A percentile compares a stretch with the other conserved stretches of the same genome.
phyloP scores from a whole-genome alignment of 306 rosid genomes.

The Cotoneaster glaucophyllus region DNA sequence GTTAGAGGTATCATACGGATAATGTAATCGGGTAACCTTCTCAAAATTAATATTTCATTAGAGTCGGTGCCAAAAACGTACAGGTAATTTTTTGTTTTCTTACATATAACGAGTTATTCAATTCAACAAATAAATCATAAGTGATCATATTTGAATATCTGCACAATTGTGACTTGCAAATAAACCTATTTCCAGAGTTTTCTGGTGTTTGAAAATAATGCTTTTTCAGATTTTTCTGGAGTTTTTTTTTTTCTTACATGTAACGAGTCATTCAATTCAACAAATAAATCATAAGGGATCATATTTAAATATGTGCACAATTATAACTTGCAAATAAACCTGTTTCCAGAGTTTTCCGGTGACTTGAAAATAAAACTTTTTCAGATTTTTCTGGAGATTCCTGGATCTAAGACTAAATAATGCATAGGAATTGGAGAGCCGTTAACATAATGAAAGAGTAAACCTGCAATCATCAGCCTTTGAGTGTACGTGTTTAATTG shows the following conservation, averaged over 20 bases:
- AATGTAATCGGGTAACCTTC: too few species aligned
- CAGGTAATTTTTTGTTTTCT: too few species aligned
- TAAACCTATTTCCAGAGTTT: too few species aligned
- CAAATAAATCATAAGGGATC: neutral
- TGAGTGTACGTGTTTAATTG: neutral
- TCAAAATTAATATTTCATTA: too few species aligned
- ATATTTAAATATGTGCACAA: too few species aligned
- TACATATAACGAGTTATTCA: too few species aligned
- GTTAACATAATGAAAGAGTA: neutral
- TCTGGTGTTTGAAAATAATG: neutral
- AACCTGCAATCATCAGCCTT: neutral
- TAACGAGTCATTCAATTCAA: too few species aligned
- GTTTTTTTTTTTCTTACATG: neutral
- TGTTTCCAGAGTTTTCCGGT: neutral
- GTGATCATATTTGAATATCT: too few species aligned
- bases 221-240: too few species aligned
- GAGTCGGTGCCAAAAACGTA: neutral
- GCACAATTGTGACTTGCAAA: too few species aligned
- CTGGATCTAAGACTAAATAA: neutral
- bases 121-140: too few species aligned
- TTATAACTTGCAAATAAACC: neutral
- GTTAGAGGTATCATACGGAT: too few species aligned
- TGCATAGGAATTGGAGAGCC: neutral
- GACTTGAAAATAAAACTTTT: neutral
- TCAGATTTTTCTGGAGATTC: neutral